Conservation (phyloP, 1,139 yeast species). For the Candida labiduridarum region DNA sequence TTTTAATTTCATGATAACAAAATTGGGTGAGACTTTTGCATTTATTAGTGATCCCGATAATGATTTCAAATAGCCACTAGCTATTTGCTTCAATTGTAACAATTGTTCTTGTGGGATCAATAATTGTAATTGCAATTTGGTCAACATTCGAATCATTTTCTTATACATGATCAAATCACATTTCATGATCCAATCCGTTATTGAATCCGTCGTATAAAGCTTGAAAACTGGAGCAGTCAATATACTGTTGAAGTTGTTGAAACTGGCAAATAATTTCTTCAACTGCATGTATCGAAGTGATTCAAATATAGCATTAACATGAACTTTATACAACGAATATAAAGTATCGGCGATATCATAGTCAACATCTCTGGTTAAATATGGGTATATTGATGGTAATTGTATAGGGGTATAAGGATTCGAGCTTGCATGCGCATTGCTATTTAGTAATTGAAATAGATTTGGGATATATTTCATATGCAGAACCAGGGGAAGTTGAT, state of each 20-base stretch:
- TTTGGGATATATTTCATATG: conserved; percentile 40
- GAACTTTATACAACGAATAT: conserved; percentile 60
- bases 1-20: conserved; percentile 54
- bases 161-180: conserved; percentile 70
- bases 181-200: conserved; percentile 62
- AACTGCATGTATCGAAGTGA: conserved; percentile 69
- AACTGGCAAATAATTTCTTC: conserved; percentile 56
- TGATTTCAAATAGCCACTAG: conserved; percentile 43
- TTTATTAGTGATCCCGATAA: conserved; percentile 37
- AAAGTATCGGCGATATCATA: conserved; percentile 64
- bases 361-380: conserved; percentile 52
- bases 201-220: conserved; percentile 52
- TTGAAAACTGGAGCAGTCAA: conserved; percentile 68
- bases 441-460: conserved; percentile 33
- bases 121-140: conserved; percentile 63
- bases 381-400: conserved; percentile 57
- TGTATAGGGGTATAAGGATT: conserved; percentile 35
- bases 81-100: conserved; percentile 48
- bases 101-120: conserved; percentile 61
- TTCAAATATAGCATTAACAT: conserved; percentile 65
- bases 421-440: conserved; percentile 21
- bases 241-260: conserved; percentile 58
- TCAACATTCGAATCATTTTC: conserved; percentile 61
- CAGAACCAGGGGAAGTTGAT: conserved; percentile 20
- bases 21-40: conserved; percentile 49